Evolutionary conservation across 1,284 basidiomycete genomes (phyloP), one percentile per base, ranked within the genome.

Genomic region (Xerocomus amazonicus): DNA sequence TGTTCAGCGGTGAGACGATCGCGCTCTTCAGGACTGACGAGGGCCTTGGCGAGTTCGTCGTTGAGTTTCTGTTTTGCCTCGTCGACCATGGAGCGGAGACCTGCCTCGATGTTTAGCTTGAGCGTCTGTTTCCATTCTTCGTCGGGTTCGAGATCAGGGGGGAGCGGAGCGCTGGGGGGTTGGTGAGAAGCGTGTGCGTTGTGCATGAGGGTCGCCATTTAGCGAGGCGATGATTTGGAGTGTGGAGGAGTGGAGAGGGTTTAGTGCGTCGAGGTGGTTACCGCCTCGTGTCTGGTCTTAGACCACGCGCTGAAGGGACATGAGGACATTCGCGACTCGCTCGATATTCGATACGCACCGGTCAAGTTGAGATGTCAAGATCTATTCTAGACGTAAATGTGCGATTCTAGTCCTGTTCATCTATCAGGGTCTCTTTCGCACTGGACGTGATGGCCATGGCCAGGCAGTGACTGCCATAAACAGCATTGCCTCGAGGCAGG

Each of bases 41-140:
- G 52, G 2, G 55, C 64, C 49, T 63, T 67, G 32, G 55, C 61
- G 27, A 81, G 65, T 49, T 71, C 65, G 9, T 56, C 58, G 9
- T 73, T 64, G 45, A 72, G 63, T 19, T 70, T 72, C 47, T 71
- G 67, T 60, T 74, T 74, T 5, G 79, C 77, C 42, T 77, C 73
- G 42, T 74, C 66, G 39, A 78, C 69, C 72, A 79, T 75, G 42
- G 68, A 60, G 44, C 65, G 59, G 41, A 81, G 61, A 3, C 65
- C 67, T 3, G 66, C 59, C 56, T 78, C 71, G 60, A 83, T 80
- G 56, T 69, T 65, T 31, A 59, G 56, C 56, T 61, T 69, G 52
- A 79, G 65, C 1, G 56, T 52, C 23, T 54, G 59, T 59, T 80
- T 81, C 80, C 80, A 82, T 49, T 70, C 65, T 6, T 75, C 72